Evolutionary conservation across 75 land plant species (phyloP).

Genomic region (Pinus tabuliformis): DNA sequence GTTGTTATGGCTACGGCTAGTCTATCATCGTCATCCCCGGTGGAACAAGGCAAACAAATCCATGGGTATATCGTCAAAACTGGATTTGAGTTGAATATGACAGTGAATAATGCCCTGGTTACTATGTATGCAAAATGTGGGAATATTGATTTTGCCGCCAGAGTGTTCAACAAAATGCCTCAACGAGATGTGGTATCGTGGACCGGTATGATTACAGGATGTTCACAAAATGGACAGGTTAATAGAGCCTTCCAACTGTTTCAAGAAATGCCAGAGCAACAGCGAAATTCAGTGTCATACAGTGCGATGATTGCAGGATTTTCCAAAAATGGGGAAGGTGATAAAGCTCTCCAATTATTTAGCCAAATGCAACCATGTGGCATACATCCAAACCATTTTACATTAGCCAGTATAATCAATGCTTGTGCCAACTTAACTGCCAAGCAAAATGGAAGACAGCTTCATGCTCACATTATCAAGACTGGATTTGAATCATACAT

Average conservation of each 20-base stretch:
- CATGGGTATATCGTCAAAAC: constrained; percentile 5
- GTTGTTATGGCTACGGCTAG: constrained; percentile 64
- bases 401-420: constrained; percentile 55
- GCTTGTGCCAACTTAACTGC: constrained; percentile 47
- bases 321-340: constrained; percentile 48
- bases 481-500: constrained; percentile 36
- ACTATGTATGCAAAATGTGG: constrained; percentile 44
- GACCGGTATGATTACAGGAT: constrained; percentile 34
- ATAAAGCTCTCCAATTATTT: constrained; percentile 41
- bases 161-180: constrained; percentile 23
- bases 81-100: constrained; percentile 13
- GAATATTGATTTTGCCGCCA: constrained; percentile 15
- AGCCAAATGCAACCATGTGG: constrained; percentile 38
- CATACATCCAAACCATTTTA: constrained; percentile 47
- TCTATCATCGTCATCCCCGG: neutral
- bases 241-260: constrained; percentile 22
- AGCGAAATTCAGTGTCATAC: constrained; percentile 27
- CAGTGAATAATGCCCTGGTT: constrained; percentile 32
- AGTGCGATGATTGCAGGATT: constrained; percentile 45
- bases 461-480: constrained; percentile 57
- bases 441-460: constrained; percentile 30
- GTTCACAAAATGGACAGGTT: constrained; percentile 16
- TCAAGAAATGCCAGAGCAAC: constrained; percentile 21
- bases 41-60: neutral
- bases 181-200: constrained; percentile 33